Evolutionary conservation across 192 early-diverging fungal genomes (phyloP), one percentile per base, ranked within the genome.

Genomic region (Lobosporangium transversale): DNA sequence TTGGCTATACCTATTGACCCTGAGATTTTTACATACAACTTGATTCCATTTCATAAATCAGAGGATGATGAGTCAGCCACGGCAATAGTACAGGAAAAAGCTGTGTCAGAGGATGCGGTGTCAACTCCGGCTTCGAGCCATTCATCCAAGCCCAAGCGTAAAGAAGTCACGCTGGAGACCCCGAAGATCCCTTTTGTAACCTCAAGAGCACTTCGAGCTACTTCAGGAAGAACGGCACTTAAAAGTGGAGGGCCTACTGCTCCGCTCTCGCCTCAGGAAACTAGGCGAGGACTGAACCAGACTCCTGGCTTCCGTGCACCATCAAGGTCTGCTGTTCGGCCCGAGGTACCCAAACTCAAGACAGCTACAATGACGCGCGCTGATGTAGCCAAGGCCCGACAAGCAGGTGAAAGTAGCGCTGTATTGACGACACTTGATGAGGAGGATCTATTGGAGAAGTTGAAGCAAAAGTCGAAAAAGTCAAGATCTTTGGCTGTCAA

Each of bases 11-110:
- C 60, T 5, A 75, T 87, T 24, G 74, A 86, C 60, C 69, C 71
- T 9, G 83, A 85, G 47, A 81, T 89, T n/a, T 84, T 88, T 30
- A 67, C 80, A 1, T 86, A 86, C 56, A 80, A 71, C 54, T 11
- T 75, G 21, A 35, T 62, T 8, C 81, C 76, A 21, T 70, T 82
- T 44, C 64, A 53, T 20, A 43, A 43, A 45, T 49, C 33, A 3
- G 55, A 80, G 12, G 59, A 45, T 12, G 69, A 66, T 1, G 35
- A 3, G 35, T 45, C 32, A 17, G 29, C 31, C 31, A n/a, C n/a
- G n/a, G n/a, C n/a, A n/a, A n/a, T n/a, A n/a, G n/a, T n/a, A n/a
- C n/a, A n/a, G n/a, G n/a, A n/a, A n/a, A n/a, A n/a, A n/a, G n/a
- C n/a, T n/a, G n/a, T n/a, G n/a, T n/a, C n/a, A n/a, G n/a, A n/a